Evolutionary conservation across 176 grass and related monocot genomes (phyloP).

Genomic region (Musa acuminata): DNA sequence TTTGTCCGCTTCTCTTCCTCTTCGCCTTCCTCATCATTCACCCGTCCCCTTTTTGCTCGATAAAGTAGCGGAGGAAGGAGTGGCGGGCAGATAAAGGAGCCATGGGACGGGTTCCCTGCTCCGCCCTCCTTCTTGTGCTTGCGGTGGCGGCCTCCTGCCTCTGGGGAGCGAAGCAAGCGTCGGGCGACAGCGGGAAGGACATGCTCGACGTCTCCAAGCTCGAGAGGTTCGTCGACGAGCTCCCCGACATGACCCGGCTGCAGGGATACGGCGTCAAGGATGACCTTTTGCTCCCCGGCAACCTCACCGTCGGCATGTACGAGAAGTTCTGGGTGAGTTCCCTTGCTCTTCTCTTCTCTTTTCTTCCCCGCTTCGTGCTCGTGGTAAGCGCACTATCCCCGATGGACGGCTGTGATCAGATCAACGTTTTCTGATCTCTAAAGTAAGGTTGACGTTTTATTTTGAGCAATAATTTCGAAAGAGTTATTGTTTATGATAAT

Average conservation of each 20-base stretch:
- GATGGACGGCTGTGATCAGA: too few relatives aligned
- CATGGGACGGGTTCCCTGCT: background rate
- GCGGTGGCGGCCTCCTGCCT: background rate
- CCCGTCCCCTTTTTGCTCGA: too few relatives aligned
- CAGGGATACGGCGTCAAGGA: constrained; percentile 35
- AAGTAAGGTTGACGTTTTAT: too few relatives aligned
- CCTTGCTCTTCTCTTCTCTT: background rate
- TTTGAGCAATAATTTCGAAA: too few relatives aligned
- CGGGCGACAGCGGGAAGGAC: background rate
- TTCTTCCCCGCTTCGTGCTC: background rate
- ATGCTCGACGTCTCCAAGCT: constrained; percentile 35
- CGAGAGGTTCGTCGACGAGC: constrained; percentile 90
- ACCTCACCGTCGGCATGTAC: constrained; percentile 86
- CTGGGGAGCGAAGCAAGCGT: background rate
- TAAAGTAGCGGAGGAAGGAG: too few relatives aligned
- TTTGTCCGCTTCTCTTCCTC: too few relatives aligned
- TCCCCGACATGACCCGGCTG: constrained; percentile 62
- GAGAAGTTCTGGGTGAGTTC: constrained; percentile 73
- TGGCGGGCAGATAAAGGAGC: background rate
- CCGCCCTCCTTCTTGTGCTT: background rate
- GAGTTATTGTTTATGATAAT: too few relatives aligned
- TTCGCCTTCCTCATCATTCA: too few relatives aligned
- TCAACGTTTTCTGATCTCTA: too few relatives aligned
- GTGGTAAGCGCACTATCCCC: background rate
- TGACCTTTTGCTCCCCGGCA: constrained; percentile 53